Conservation (phyloP, 441 rosid genomes). For the Populus tomentosa region DNA sequence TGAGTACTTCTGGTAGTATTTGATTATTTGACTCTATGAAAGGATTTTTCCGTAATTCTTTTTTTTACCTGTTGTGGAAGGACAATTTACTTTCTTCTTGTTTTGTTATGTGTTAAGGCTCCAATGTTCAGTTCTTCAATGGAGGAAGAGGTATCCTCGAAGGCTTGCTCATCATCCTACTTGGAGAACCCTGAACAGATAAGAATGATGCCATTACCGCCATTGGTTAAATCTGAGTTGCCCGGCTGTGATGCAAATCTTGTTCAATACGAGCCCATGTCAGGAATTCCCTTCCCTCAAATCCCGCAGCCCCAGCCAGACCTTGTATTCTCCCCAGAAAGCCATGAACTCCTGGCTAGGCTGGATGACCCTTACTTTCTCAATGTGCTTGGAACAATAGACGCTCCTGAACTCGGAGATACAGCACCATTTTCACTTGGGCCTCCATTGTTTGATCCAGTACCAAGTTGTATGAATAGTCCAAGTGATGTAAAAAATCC, state of each 20-base stretch:
- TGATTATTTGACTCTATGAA: background rate
- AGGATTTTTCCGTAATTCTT: background rate
- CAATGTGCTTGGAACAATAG: slow-evolving; percentile 44
- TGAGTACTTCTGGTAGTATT: background rate
- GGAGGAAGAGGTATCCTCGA: slow-evolving; percentile 41
- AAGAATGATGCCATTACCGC: slow-evolving; percentile 28
- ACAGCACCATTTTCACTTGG: slow-evolving; percentile 26
- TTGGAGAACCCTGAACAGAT: slow-evolving; percentile 14
- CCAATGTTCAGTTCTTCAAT: slow-evolving; percentile 27
- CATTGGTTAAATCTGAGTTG: slow-evolving; percentile 31
- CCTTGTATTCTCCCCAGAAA: slow-evolving; percentile 42
- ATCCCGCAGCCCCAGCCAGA: slow-evolving; percentile 32
- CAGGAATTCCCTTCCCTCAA: slow-evolving; percentile 29
- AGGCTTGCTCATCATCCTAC: slow-evolving; percentile 29
- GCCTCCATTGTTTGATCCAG: slow-evolving; percentile 45
- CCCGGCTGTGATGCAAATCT: slow-evolving; percentile 21
- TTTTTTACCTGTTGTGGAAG: background rate
- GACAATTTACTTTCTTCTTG: background rate
- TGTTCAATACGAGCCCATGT: slow-evolving; percentile 12
- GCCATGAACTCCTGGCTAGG: slow-evolving; percentile 53
- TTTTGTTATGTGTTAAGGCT: slow-evolving; percentile 14
- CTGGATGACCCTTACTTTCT: slow-evolving; percentile 54
- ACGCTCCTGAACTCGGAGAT: slow-evolving; percentile 34
- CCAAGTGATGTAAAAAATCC: slow-evolving; percentile 25
- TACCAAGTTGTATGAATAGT: slow-evolving; percentile 20